Evolutionary conservation across 1,139 yeast species (phyloP).

Genomic region (Taphrina wiesneri): DNA sequence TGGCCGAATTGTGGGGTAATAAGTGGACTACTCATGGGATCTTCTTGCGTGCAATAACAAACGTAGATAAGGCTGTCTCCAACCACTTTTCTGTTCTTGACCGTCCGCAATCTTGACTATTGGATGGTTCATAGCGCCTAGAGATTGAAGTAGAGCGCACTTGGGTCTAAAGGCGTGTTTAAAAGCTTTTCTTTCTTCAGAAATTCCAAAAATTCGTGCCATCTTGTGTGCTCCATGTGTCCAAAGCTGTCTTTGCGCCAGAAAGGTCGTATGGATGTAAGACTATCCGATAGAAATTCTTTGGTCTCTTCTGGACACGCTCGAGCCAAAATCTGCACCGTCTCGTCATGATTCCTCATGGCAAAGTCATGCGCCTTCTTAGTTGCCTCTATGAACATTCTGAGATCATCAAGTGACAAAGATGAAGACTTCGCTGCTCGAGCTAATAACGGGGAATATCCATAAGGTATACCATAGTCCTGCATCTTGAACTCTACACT

Average conservation of each 20-base stretch:
- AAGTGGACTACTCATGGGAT: too few relatives aligned
- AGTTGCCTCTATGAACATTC: neutral
- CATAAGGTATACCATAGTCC: constrained; percentile 5
- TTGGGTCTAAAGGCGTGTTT: neutral
- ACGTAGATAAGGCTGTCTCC: too few relatives aligned
- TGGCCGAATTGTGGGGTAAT: too few relatives aligned
- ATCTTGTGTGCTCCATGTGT: constrained; percentile 1
- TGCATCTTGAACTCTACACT: neutral
- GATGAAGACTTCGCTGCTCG: neutral
- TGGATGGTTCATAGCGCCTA: neutral
- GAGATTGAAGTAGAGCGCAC: neutral
- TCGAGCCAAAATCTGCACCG: constrained; percentile 4
- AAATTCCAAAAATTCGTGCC: constrained; percentile 4
- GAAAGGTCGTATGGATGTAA: neutral
- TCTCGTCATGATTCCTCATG: neutral
- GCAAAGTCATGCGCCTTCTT: constrained; percentile 6
- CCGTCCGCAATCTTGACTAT: too few relatives aligned
- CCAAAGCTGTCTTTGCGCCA: constrained; percentile 11
- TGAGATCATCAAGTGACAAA: neutral
- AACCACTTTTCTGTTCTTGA: too few relatives aligned
- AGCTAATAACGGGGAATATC: constrained; percentile 27
- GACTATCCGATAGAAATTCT: neutral
- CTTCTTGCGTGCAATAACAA: too few relatives aligned
- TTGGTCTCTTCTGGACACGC: constrained; percentile 3
- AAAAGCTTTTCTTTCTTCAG: neutral